Evolutionary conservation across 805 yeast species (phyloP).

Genomic region (Lipomyces mesembrius): DNA sequence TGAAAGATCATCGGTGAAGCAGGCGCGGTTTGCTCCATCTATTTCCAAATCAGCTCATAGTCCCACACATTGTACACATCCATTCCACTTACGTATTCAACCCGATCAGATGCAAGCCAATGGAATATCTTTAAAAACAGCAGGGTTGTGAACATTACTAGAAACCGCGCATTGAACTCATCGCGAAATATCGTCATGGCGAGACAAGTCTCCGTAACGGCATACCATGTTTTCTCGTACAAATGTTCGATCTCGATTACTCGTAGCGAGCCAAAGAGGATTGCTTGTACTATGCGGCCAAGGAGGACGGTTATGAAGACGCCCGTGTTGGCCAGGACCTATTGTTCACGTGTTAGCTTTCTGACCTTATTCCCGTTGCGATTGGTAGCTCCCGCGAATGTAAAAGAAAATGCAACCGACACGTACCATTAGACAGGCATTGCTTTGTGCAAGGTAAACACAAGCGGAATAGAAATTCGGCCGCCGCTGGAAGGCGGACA

Average conservation of each 20-base stretch:
- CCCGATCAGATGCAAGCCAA: slow-evolving; percentile 66
- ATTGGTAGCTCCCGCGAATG: slow-evolving; percentile 13
- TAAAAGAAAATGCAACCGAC: slow-evolving; percentile 25
- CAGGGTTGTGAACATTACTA: slow-evolving; percentile 49
- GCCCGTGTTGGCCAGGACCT: slow-evolving; percentile 39
- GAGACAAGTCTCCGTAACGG: slow-evolving; percentile 63
- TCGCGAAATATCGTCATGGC: slow-evolving; percentile 59
- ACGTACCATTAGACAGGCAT: slow-evolving; percentile 53
- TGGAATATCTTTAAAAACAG: slow-evolving; percentile 71
- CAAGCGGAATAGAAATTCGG: slow-evolving; percentile 58
- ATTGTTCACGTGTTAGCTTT: not conserved
- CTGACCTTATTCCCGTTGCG: not conserved
- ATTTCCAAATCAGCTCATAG: not conserved
- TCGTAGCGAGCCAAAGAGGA: slow-evolving; percentile 76
- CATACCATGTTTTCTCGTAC: slow-evolving; percentile 66
- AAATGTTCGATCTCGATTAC: slow-evolving; percentile 76
- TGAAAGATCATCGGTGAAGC: slow-evolving; percentile 45
- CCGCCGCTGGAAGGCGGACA: slow-evolving; percentile 49
- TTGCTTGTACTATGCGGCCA: slow-evolving; percentile 56
- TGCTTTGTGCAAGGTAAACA: slow-evolving; percentile 57
- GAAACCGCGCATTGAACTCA: slow-evolving; percentile 54
- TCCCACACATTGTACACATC: not conserved
- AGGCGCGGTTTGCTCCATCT: slow-evolving; percentile 49
- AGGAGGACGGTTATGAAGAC: slow-evolving; percentile 43
- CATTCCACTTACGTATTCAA: slow-evolving; percentile 45